Evolutionary conservation across 1,284 basidiomycete species (phyloP), one percentile per base, ranked within the genome.

Genomic region (Sutorius eximius): DNA sequence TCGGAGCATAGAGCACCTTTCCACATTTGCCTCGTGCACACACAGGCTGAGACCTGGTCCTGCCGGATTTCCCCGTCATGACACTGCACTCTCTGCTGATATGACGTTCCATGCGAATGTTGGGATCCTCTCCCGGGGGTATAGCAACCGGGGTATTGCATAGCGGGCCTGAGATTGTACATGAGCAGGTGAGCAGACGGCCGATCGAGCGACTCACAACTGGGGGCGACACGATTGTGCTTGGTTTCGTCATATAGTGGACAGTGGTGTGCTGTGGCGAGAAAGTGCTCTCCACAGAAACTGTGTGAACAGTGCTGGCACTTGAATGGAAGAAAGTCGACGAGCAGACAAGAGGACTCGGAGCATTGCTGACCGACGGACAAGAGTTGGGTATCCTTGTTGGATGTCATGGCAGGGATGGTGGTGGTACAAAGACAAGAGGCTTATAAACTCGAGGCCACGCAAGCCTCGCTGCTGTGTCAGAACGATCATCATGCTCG

Each of bases 291-390:
- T 45, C 82, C 81, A 61, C 90, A 92, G 71, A 83, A 92, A 0
- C 77, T 75, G 22, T 78, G 69, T 15, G 75, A 67, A 65, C 89
- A 91, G 62, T 89, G 86, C 49, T 87, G 82, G 67, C 89, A 91
- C 71, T 85, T 87, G 77, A 90, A 87, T 0, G 89, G 89, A n/a
- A 92, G 74, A 63, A 89, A 92, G 73, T 92, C 90, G 64, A 91
- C 78, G 58, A 88, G 78, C 30, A 76, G 70, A 71, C 89, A 92
- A 2, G 78, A 72, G 0, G 77, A 63, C 45, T 82, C 77, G 18
- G 85, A 82, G 71, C 89, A 92, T 63, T 88, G 85, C 55, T 81
- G 78, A n/a, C 89, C 89, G 57, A 91, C 69, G 44, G 74, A 71
- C 49, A 91, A 77, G 18, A 91, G 74, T 30, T 84, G 78, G 16